Conservation (phyloP, 306 rosid genomes). For the Aeschynomene evenia region DNA sequence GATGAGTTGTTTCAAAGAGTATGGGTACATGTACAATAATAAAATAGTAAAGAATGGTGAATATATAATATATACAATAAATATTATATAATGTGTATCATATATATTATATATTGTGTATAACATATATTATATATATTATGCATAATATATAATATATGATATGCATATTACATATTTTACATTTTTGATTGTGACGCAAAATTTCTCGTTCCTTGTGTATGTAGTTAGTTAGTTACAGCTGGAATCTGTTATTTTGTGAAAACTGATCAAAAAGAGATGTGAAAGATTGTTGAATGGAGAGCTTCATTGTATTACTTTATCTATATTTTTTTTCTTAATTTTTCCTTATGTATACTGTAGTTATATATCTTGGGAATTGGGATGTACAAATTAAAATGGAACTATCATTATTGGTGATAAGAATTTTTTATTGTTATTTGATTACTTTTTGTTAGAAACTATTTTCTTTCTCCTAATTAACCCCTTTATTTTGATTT, state of each 20-base stretch:
- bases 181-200: no score
- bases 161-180: no score
- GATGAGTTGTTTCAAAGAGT: no score
- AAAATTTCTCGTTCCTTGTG: no score
- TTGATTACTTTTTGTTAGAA: background rate
- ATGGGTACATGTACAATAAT: no score
- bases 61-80: no score
- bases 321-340: background rate
- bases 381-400: constrained; percentile 38
- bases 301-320: constrained; percentile 7
- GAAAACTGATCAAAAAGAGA: constrained; percentile 20
- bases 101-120: no score
- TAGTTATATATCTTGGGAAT: background rate
- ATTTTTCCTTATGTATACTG: background rate
- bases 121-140: no score
- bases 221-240: background rate
- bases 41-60: no score
- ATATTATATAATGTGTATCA: no score
- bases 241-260: constrained; percentile 28
- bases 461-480: background rate
- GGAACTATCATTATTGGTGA: constrained; percentile 16
- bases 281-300: constrained; percentile 18
- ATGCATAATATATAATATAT: no score
- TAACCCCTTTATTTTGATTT: background rate
- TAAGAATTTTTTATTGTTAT: constrained; percentile 20